These are phyloP conservation scores for Linum lewisii DNA, from an alignment of 345 rosid species.

Conservation along the genomic window DNA sequence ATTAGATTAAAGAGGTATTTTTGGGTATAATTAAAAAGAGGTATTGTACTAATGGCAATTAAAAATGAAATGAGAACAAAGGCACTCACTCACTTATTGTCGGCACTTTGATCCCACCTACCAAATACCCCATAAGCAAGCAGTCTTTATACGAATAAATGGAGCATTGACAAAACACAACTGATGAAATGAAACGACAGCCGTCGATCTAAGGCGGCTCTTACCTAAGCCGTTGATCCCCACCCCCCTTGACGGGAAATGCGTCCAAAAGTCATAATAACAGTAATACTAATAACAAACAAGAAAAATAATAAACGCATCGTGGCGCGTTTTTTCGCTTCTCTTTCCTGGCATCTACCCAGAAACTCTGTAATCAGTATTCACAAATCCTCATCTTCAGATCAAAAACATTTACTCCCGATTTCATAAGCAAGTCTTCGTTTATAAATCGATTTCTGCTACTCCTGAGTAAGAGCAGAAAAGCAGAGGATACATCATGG, in stretches of 20 bases:
- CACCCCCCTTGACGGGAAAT: background rate
- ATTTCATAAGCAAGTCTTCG: background rate
- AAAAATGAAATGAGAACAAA: no score
- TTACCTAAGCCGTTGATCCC: conserved; percentile 14
- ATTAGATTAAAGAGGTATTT: no score
- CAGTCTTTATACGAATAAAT: background rate
- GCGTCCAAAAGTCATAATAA: background rate
- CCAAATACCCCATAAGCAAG: background rate
- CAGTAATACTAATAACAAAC: no score
- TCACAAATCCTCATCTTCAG: no score
- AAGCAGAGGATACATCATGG: conserved; percentile 21
- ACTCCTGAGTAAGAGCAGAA: no score
- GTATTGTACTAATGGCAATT: no score
- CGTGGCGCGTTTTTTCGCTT: conserved; percentile 33
- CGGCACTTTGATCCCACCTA: background rate
- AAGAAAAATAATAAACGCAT: background rate
- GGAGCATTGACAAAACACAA: background rate
- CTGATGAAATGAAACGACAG: background rate
- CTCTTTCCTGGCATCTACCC: conserved; percentile 45
- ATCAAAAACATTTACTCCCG: no score
- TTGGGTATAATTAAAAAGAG: no score
- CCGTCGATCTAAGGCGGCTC: conserved; percentile 22
- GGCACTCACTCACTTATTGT: no score
- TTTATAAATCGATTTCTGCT: background rate
- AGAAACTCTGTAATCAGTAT: conserved; percentile 21